A percentile compares a stretch with the other conserved stretches of the same genome.
Conservation (phyloP, 2,329 filamentous ascomycete species). For the Diaporthe velutina region DNA sequence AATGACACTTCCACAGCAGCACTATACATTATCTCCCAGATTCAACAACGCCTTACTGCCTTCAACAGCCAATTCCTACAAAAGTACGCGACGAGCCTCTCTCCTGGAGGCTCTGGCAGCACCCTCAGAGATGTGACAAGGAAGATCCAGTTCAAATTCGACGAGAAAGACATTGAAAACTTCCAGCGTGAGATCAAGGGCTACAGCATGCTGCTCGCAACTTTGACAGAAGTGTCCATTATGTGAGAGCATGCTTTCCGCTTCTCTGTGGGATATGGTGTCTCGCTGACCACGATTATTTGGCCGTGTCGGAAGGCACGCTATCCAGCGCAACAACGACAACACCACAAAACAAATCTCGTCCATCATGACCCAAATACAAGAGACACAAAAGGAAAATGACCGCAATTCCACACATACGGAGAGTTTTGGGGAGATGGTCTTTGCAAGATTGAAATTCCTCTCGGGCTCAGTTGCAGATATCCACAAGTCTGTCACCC, state of each 20-base stretch:
- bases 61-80: constrained; percentile 9
- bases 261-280: background rate
- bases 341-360: background rate
- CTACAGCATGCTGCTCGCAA: background rate
- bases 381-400: background rate
- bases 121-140: background rate
- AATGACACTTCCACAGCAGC: background rate
- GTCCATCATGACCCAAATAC: background rate
- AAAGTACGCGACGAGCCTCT: constrained; percentile 2
- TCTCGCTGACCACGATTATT: background rate
- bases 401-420: background rate
- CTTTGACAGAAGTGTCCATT: background rate
- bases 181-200: background rate
- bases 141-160: background rate
- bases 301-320: background rate
- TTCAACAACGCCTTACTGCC: background rate
- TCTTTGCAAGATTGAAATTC: background rate
- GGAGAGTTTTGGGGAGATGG: background rate
- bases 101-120: constrained; percentile 5
- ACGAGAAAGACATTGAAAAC: constrained; percentile 4
- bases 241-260: background rate
- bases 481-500: background rate
- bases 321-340: background rate
- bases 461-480: background rate
- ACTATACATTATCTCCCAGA: background rate